Evolutionary conservation across 2,329 filamentous ascomycete species (phyloP).

Genomic region (Keithomyces neogunnii): DNA sequence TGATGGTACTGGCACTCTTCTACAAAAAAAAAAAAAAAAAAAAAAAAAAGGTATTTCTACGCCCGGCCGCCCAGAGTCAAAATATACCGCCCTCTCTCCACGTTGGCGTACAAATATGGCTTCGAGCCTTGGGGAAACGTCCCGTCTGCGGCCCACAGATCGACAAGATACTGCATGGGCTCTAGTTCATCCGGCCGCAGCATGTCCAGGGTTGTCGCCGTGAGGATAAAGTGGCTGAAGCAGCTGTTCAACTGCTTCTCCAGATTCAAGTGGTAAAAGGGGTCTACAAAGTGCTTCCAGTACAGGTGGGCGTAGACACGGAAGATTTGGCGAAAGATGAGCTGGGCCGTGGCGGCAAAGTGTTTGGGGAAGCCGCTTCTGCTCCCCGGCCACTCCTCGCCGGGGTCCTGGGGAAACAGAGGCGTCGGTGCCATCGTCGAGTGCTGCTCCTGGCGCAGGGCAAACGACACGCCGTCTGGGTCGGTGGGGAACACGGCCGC

Average conservation of each 20-base stretch:
- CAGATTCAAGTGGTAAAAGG: conserved; percentile 68
- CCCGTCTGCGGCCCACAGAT: conserved; percentile 78
- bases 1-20: too few species aligned
- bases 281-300: conserved; percentile 80
- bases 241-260: conserved; percentile 73
- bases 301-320: conserved; percentile 93
- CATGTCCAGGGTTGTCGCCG: conserved; percentile 67
- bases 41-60: not conserved
- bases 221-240: conserved; percentile 72
- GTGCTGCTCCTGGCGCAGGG: conserved; percentile 43
- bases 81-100: conserved; percentile 18
- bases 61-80: conserved; percentile 5
- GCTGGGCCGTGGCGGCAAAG: conserved; percentile 77
- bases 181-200: conserved; percentile 78
- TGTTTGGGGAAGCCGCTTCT: conserved; percentile 78
- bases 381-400: conserved; percentile 71
- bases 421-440: conserved; percentile 26
- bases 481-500: conserved; percentile 78
- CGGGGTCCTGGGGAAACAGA: conserved; percentile 46
- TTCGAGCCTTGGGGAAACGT: conserved; percentile 65
- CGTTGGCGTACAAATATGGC: conserved; percentile 50
- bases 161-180: conserved; percentile 84
- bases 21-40: too few species aligned
- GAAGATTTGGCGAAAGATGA: conserved; percentile 93
- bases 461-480: conserved; percentile 53